Base-by-base conservation (phyloP, 2,329 filamentous ascomycete species). In the Xylaria sp. region DNA sequence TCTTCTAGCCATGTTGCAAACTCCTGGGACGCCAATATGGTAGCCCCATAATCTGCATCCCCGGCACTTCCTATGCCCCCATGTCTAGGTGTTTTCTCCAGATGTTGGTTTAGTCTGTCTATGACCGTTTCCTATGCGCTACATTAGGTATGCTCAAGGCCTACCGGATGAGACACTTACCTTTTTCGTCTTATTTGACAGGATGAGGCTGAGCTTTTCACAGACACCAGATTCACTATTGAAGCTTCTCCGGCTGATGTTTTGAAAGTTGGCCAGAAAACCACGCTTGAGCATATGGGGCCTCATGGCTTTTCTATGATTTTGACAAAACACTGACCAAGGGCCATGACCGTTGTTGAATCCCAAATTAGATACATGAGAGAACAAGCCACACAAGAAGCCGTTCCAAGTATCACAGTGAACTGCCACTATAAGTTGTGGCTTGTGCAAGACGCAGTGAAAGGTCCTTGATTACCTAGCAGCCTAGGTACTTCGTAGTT, bases 1-100 rank as follows among this genome's bases (percentile, higher is more conserved):
- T 83, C 74, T 7, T 78, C 74, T 2, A 84, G 66, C 70, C 76
- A 78, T 9, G 69, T 68, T n/a, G 78, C 73, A 48, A 82, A 75
- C 16, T 74, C 65, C 20, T 74, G 76, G 18, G 81, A 82, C 17
- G 76, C 75, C 8, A 85, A 70, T 17, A 85, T 69, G 19, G 83
- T 74, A 16, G 77, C 76, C 6, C 75, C 76, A 58, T 79, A 61
- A 39, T 72, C 42, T 3, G 19, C 22, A 22, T 21, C 18, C 9
- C 44, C 47, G n/a, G 7, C 43, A n/a, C 20, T 20, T 22, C 8
- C 46, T 41, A 13, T 4, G 38, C 39, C 18, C 44, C 24, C 22
- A 29, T 11, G 54, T 19, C 39, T 46, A 44, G 44, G 19, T 26
- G 21, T 56, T 37, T 37, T 52, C 21, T 24, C 41, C 43, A 53